These are phyloP conservation scores for Suillus americanus DNA, from an alignment of 768 basidiomycete species.

Conservation along the genomic window DNA sequence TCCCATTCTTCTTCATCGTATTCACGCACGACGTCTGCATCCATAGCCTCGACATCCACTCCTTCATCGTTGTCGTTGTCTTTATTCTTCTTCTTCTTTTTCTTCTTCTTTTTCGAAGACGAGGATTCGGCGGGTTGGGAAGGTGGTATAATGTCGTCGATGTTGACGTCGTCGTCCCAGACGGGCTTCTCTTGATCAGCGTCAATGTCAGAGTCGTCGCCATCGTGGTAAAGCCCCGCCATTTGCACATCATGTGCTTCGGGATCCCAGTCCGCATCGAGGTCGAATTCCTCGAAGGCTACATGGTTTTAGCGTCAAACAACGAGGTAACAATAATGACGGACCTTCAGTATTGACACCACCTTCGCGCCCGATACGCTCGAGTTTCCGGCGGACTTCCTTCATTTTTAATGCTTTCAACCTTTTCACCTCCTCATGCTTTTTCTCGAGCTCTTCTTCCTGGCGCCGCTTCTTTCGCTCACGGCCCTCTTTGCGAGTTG, in stretches of 20 bases:
- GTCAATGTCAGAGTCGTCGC: constrained; percentile 39
- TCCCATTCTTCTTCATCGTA: constrained; percentile 69
- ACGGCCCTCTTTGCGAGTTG: constrained; percentile 82
- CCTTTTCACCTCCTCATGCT: constrained; percentile 75
- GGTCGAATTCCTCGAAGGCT: constrained; percentile 71
- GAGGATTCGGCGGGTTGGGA: constrained; percentile 39
- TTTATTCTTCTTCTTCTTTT: constrained; percentile 32
- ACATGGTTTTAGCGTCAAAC: constrained; percentile 2
- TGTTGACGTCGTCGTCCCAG: constrained; percentile 91
- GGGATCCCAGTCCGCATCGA: constrained; percentile 94
- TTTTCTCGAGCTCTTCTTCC: constrained; percentile 38
- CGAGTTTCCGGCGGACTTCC: constrained; percentile 74
- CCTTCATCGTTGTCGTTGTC: constrained; percentile 43
- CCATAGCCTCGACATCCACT: constrained; percentile 46
- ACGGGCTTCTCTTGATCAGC: constrained; percentile 65
- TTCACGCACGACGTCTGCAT: constrained; percentile 58
- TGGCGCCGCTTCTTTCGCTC: constrained; percentile 75
- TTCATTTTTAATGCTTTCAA: constrained; percentile 84
- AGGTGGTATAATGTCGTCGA: constrained; percentile 57
- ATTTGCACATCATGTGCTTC: constrained; percentile 83
- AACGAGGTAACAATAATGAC: neutral
- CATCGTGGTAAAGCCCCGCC: constrained; percentile 65
- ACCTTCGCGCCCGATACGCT: constrained; percentile 69
- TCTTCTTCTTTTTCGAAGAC: constrained; percentile 46
- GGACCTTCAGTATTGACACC: constrained; percentile 43